These are phyloP conservation scores for Penicillium daleae DNA, from an alignment of 495 filamentous ascomycete genomes.

Conservation along the genomic window DNA sequence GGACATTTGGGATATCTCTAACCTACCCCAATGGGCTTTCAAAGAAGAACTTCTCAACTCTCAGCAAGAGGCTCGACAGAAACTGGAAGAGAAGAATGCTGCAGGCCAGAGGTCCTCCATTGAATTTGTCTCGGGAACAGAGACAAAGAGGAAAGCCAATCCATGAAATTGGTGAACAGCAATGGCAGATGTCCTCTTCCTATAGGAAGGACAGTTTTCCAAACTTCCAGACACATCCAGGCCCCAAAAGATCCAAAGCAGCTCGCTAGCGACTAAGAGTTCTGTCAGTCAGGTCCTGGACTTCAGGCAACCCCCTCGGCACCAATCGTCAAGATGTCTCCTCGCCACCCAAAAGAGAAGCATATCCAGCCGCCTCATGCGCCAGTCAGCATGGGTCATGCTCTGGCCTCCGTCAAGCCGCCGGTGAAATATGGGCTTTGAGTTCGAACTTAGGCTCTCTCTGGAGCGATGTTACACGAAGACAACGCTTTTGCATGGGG, in stretches of 20 bases:
- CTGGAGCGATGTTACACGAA: background rate
- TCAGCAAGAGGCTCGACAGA: slow-evolving; percentile 64
- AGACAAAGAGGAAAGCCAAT: slow-evolving; percentile 15
- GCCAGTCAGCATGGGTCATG: background rate
- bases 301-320: background rate
- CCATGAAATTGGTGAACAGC: slow-evolving; percentile 1
- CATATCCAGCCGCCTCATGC: background rate
- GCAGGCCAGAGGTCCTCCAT: slow-evolving; percentile 62
- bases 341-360: background rate
- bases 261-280: background rate
- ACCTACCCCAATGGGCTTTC: slow-evolving; percentile 72
- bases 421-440: background rate
- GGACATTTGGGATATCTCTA: slow-evolving; percentile 68
- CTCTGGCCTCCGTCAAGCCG: background rate
- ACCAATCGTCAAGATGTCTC: background rate
- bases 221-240: background rate
- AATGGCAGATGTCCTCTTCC: background rate
- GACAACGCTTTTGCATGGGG: background rate
- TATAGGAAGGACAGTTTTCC: background rate
- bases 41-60: slow-evolving; percentile 68
- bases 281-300: background rate
- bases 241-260: background rate
- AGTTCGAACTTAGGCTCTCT: too few species aligned
- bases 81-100: slow-evolving; percentile 59
- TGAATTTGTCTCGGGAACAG: slow-evolving; percentile 71